Conservation (phyloP, 352 stramenopile species). For the Globisporangium irregulare region DNA sequence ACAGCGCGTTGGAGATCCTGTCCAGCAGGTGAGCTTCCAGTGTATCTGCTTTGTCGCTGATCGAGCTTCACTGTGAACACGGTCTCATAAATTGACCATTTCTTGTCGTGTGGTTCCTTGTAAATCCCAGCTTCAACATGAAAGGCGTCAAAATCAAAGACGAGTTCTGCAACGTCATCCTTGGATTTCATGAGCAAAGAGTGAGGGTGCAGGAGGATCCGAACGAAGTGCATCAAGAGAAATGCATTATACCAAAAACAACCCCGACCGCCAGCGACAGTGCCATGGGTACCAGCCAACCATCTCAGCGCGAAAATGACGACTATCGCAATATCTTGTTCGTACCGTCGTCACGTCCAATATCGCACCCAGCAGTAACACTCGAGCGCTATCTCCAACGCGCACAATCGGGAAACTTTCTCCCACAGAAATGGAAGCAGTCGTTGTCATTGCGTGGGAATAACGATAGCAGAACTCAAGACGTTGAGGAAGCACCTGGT, state of each 20-base stretch:
- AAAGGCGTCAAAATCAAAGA: constrained; percentile 30
- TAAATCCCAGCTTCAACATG: not conserved
- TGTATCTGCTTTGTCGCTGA: not conserved
- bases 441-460: not conserved
- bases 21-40: constrained; percentile 9
- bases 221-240: not conserved
- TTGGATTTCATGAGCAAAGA: constrained; percentile 39
- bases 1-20: constrained; percentile 27
- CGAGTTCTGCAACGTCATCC: constrained; percentile 65
- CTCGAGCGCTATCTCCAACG: constrained; percentile 10
- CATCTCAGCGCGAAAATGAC: not conserved
- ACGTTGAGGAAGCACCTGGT: no score
- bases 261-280: not conserved
- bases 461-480: not conserved
- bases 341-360: constrained; percentile 2
- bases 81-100: not conserved
- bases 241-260: constrained; percentile 5
- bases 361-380: constrained; percentile 3
- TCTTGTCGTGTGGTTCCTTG: not conserved
- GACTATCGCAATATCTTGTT: constrained; percentile 4
- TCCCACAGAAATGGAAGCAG: not conserved
- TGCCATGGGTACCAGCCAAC: not conserved
- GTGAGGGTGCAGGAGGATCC: constrained; percentile 3
- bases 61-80: not conserved
- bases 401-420: not conserved